Evolutionary conservation across 1,139 yeast genomes (phyloP).

Genomic region (Geotrichum candidum): DNA sequence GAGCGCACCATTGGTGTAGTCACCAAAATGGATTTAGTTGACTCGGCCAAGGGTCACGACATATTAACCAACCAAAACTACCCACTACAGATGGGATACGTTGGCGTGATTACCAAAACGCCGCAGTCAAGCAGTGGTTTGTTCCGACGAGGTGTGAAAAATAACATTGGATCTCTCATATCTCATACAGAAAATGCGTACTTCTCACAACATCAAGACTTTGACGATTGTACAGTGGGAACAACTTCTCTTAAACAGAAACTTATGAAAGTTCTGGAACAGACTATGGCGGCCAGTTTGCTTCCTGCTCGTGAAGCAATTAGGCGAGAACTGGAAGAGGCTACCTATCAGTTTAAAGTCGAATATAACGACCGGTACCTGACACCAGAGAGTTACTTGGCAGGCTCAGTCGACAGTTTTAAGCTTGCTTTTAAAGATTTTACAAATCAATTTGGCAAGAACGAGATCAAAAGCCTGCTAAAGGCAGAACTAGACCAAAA

Average conservation of each 20-base stretch:
- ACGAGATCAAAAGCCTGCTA: constrained; percentile 69
- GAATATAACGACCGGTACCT: constrained; percentile 91
- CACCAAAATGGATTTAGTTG: constrained; percentile 86
- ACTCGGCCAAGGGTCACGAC: constrained; percentile 62
- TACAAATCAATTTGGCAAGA: constrained; percentile 73
- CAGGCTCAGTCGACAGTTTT: constrained; percentile 84
- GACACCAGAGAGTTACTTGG: constrained; percentile 89
- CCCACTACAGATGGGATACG: constrained; percentile 92
- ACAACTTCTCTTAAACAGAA: constrained; percentile 70
- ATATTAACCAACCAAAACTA: constrained; percentile 71
- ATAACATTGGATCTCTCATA: constrained; percentile 32
- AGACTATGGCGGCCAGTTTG: constrained; percentile 82
- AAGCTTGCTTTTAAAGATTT: constrained; percentile 84
- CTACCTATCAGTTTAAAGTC: constrained; percentile 87
- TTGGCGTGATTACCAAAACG: constrained; percentile 88
- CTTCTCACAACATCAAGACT: constrained; percentile 54
- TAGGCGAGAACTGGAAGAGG: constrained; percentile 87
- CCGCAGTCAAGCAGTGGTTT: constrained; percentile 41
- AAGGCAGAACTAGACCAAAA: constrained; percentile 83
- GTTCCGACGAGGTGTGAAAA: constrained; percentile 25
- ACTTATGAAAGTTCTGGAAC: constrained; percentile 78
- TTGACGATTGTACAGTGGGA: constrained; percentile 68
- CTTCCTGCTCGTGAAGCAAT: constrained; percentile 83
- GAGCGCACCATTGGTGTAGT: constrained; percentile 94
- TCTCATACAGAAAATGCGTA: constrained; percentile 41